Evolutionary conservation across 208 protist species (phyloP).

Genomic region (Strigomonas galati): DNA sequence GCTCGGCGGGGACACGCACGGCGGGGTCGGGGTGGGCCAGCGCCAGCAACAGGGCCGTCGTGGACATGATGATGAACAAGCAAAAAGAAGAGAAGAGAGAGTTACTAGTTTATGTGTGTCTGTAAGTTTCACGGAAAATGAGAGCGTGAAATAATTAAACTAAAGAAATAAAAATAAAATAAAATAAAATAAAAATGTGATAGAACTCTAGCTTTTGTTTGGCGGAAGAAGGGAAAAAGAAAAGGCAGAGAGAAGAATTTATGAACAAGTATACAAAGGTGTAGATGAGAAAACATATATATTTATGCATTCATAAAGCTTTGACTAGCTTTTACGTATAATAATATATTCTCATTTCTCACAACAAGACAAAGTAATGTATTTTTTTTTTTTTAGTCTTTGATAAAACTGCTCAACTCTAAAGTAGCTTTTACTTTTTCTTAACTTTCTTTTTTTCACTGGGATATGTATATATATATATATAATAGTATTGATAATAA

Average conservation of each 20-base stretch:
- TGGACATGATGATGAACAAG: constrained; percentile 11
- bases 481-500: neutral
- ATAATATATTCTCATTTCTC: too few relatives aligned
- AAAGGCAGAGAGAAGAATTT: constrained; percentile 9
- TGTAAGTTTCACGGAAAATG: too few relatives aligned
- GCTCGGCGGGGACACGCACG: constrained; percentile 74
- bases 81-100: constrained; percentile 16
- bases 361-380: neutral
- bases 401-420: neutral
- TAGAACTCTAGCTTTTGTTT: neutral
- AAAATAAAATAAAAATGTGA: constrained; percentile 4
- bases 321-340: neutral
- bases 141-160: constrained; percentile 3
- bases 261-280: neutral
- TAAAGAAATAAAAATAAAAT: constrained; percentile 5
- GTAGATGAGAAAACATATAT: neutral
- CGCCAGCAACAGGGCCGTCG: constrained; percentile 70
- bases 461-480: constrained; percentile 6
- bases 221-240: constrained; percentile 15
- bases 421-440: neutral
- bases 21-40: constrained; percentile 64
- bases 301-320: neutral
- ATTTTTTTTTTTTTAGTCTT: too few relatives aligned
- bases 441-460: neutral
- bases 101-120: too few relatives aligned